phyloP scores from a whole-genome alignment of 148 eudicot genomes.

The Camellia lanceoleosa region DNA sequence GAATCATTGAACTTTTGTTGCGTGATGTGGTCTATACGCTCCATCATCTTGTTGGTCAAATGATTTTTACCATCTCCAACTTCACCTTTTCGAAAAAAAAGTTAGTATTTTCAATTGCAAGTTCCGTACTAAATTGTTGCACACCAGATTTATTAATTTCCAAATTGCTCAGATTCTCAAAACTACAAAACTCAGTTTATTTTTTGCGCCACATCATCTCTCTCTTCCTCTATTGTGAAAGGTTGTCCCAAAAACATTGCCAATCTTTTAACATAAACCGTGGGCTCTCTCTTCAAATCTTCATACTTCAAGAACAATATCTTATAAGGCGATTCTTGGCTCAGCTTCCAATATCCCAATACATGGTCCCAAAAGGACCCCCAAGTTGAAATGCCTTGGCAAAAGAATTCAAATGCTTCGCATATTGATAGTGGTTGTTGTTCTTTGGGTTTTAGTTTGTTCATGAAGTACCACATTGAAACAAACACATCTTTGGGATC shows the following conservation, averaged over 20 bases:
- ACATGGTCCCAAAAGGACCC: constrained; percentile 11
- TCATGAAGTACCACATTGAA: not conserved
- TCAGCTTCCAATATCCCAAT: not conserved
- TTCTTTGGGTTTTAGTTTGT: not conserved
- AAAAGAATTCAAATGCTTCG: not conserved
- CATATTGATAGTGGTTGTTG: not conserved
- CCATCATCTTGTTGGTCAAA: too few relatives aligned
- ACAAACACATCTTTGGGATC: constrained; percentile 7
- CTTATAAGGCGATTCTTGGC: not conserved
- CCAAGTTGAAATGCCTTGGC: not conserved
- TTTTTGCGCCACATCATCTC: not conserved
- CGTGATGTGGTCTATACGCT: too few relatives aligned
- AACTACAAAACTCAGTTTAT: not conserved
- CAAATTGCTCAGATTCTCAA: not conserved
- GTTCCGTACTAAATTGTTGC: too few relatives aligned
- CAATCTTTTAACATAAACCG: not conserved
- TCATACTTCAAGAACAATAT: not conserved
- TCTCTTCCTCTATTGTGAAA: not conserved
- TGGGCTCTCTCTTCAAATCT: not conserved
- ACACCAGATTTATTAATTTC: too few relatives aligned
- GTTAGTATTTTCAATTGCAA: too few relatives aligned
- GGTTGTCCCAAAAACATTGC: not conserved
- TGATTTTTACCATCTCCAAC: too few relatives aligned
- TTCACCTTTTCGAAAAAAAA: too few relatives aligned
- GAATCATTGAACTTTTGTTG: too few relatives aligned